A percentile compares a stretch with the other conserved stretches of the same genome.
These are phyloP conservation scores for Andrographis paniculata DNA, from an alignment of 305 asterid genomes.

Conservation along the genomic window DNA sequence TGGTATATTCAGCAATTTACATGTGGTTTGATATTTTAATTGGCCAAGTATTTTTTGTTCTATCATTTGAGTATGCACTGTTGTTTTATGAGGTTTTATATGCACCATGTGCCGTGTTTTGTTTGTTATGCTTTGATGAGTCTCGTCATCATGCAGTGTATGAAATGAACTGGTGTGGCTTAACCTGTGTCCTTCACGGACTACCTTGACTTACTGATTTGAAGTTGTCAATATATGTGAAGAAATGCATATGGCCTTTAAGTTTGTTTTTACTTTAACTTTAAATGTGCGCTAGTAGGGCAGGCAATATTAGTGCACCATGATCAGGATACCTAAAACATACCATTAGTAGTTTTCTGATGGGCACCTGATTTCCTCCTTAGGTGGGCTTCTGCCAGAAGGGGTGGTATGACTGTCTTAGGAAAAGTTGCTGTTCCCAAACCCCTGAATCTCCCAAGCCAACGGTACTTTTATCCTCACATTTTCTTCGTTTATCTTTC, in stretches of 20 bases:
- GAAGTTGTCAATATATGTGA: too few relatives aligned
- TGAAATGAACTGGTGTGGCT: too few relatives aligned
- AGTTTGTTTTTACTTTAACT: background rate
- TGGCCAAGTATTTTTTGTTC: background rate
- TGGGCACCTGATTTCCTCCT: background rate
- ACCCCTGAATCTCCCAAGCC: slow-evolving; percentile 97
- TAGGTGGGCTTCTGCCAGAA: slow-evolving; percentile 86
- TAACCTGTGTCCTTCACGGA: too few relatives aligned
- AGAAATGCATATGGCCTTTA: background rate
- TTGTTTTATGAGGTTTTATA: background rate
- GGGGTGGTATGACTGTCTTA: slow-evolving; percentile 88
- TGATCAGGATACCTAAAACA: background rate
- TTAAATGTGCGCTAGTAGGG: background rate
- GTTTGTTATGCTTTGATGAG: too few relatives aligned
- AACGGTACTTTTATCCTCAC: slow-evolving; percentile 43
- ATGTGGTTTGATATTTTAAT: too few relatives aligned
- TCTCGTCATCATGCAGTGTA: too few relatives aligned
- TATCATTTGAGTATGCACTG: background rate
- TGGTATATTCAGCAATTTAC: too few relatives aligned
- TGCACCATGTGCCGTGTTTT: background rate
- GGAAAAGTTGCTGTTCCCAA: slow-evolving; percentile 98
- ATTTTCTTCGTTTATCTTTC: slow-evolving; percentile 3
- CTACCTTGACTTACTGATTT: too few relatives aligned
- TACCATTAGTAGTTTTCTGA: too few relatives aligned
- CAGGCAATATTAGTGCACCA: background rate